Conservation (phyloP, 2,329 filamentous ascomycete genomes). For the Pseudogymnoascus sp. region DNA sequence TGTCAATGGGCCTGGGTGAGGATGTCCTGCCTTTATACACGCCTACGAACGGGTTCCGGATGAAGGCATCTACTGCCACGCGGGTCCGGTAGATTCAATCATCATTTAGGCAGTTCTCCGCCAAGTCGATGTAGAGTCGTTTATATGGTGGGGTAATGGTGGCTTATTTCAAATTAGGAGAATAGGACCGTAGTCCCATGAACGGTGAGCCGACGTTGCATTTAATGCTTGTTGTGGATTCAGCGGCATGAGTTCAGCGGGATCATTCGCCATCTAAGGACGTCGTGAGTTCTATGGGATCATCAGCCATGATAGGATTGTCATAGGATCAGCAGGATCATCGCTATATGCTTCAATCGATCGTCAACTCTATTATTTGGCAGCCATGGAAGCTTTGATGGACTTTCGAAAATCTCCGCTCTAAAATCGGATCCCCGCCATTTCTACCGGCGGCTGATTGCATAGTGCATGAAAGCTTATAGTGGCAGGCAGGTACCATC, state of each 20-base stretch:
- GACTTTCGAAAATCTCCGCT: not conserved
- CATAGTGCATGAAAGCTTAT: not conserved
- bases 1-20: not conserved
- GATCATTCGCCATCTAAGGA: not conserved
- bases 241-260: not conserved
- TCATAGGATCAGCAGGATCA: not conserved
- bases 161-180: not conserved
- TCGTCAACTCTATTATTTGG: slow-evolving; percentile 2
- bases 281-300: not conserved
- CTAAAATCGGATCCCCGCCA: not conserved
- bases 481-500: not conserved
- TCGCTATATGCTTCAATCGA: not conserved
- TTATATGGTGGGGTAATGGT: not conserved
- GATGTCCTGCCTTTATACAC: not conserved
- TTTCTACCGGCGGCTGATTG: slow-evolving; percentile 4
- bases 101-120: slow-evolving; percentile 6
- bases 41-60: not conserved
- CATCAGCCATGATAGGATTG: too few species aligned
- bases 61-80: not conserved
- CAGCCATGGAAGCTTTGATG: not conserved
- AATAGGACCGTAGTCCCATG: not conserved
- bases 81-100: not conserved
- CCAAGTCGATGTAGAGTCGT: not conserved
- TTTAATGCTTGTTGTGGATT: not conserved
- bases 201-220: not conserved